Evolutionary conservation across 805 yeast species (phyloP).

Genomic region (Scheffersomyces ergatensis): DNA sequence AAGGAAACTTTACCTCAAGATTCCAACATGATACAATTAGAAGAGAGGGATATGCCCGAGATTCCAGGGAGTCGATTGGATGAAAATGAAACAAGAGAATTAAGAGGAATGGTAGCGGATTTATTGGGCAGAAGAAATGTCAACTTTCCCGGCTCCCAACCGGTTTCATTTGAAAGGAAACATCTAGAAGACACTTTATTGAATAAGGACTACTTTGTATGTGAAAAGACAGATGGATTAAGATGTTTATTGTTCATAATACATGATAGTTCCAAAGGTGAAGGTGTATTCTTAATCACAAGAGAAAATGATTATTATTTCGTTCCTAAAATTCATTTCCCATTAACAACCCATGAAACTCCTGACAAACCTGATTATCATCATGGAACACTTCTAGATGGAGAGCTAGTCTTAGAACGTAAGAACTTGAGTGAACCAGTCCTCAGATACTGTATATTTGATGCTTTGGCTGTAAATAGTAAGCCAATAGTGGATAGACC

Average conservation of each 20-base stretch:
- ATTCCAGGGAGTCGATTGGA: conserved; percentile 86
- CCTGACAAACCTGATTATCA: conserved; percentile 60
- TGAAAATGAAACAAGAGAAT: conserved; percentile 63
- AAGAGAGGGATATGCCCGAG: conserved; percentile 64
- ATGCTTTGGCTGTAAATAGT: conserved; percentile 83
- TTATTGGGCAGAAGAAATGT: conserved; percentile 53
- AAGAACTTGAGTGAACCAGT: conserved; percentile 52
- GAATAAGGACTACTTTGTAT: conserved; percentile 81
- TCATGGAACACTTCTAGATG: conserved; percentile 88
- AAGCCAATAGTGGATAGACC: conserved; percentile 65
- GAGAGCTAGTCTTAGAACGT: conserved; percentile 81
- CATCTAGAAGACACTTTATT: conserved; percentile 65
- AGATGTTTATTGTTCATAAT: conserved; percentile 74
- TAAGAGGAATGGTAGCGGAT: conserved; percentile 67
- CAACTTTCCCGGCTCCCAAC: conserved; percentile 91
- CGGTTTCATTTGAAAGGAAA: conserved; percentile 78
- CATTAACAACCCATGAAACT: conserved; percentile 43
- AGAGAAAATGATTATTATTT: conserved; percentile 84
- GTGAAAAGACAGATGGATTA: conserved; percentile 94
- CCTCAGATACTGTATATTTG: conserved; percentile 82
- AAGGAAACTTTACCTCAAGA: too few relatives aligned
- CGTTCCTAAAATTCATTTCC: conserved; percentile 84
- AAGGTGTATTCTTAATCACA: conserved; percentile 85
- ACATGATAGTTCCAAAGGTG: conserved; percentile 70
- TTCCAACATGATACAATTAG: conserved; percentile 33